A percentile compares a stretch with the other conserved stretches of the same genome.
These are phyloP conservation scores for Metarhizium brunneum DNA, from an alignment of 2,329 filamentous ascomycete species.

Conservation along the genomic window DNA sequence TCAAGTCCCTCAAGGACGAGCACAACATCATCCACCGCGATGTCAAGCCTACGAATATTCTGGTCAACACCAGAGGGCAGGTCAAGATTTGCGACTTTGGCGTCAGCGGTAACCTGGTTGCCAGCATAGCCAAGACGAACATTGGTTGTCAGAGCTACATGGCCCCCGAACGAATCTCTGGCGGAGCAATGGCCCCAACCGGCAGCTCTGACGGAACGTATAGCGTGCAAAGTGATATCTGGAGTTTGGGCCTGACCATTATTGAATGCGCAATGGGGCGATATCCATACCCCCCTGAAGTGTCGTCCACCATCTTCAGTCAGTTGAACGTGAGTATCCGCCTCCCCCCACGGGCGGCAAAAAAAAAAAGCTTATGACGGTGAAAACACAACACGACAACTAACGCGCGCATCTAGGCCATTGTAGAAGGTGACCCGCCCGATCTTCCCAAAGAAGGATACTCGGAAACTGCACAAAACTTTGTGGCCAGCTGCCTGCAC, in stretches of 20 bases:
- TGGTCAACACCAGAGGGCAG: conserved; percentile 81
- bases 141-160: conserved; percentile 99
- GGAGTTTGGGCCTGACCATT: conserved; percentile 88
- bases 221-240: conserved; percentile 95
- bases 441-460: conserved; percentile 72
- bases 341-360: not conserved
- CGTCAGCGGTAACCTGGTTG: conserved; percentile 90
- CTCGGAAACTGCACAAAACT: conserved; percentile 71
- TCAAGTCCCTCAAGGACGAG: conserved; percentile 91
- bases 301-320: conserved; percentile 96
- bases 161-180: conserved; percentile 92
- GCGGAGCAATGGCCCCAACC: conserved; percentile 66
- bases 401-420: conserved; percentile 53
- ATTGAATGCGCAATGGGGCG: conserved; percentile 92
- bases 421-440: conserved; percentile 94
- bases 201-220: conserved; percentile 74
- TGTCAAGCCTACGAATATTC: conserved; percentile 97
- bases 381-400: not conserved
- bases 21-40: conserved; percentile 99
- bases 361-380: not conserved
- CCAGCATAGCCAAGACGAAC: conserved; percentile 96
- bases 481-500: conserved; percentile 83
- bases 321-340: conserved; percentile 72
- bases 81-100: conserved; percentile 99
- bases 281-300: conserved; percentile 95